phyloP scores from a whole-genome alignment of 176 grass and related monocot genomes.

The Lolium rigidum region DNA sequence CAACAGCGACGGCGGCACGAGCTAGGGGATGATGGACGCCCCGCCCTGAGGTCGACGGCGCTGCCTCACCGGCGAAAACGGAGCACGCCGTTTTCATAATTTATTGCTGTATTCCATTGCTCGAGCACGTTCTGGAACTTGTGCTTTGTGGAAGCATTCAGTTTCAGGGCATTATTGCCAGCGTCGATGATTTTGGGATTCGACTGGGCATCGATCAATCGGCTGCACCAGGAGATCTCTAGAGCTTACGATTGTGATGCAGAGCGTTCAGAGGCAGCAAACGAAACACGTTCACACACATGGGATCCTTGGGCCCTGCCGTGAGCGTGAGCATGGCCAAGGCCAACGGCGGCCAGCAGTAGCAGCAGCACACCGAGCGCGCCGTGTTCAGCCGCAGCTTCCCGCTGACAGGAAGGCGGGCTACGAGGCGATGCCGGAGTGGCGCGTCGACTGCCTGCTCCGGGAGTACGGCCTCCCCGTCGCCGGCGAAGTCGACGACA shows the following conservation, averaged over 20 bases:
- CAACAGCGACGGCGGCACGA: neutral
- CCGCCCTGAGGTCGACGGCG: neutral
- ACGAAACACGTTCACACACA: neutral
- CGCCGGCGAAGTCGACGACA: constrained; percentile 54
- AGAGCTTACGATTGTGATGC: no score
- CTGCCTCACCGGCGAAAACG: no score
- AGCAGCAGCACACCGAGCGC: neutral
- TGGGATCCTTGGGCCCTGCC: constrained; percentile 52
- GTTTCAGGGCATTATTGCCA: constrained; percentile 12
- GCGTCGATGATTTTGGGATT: neutral
- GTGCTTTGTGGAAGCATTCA: neutral
- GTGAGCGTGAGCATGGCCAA: constrained; percentile 41
- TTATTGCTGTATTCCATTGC: neutral
- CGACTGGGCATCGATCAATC: neutral
- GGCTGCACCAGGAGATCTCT: neutral
- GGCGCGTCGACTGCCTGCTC: constrained; percentile 73
- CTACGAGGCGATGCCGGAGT: constrained; percentile 91
- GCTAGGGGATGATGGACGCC: constrained; percentile 9
- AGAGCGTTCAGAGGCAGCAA: neutral
- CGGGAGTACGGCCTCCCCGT: constrained; percentile 74
- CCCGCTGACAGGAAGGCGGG: constrained; percentile 67
- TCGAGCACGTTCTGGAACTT: neutral
- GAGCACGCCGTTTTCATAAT: no score
- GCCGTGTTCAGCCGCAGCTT: constrained; percentile 46
- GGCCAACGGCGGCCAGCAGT: neutral